phyloP scores from a whole-genome alignment of 768 basidiomycete genomes.

The Pholiota molesta region DNA sequence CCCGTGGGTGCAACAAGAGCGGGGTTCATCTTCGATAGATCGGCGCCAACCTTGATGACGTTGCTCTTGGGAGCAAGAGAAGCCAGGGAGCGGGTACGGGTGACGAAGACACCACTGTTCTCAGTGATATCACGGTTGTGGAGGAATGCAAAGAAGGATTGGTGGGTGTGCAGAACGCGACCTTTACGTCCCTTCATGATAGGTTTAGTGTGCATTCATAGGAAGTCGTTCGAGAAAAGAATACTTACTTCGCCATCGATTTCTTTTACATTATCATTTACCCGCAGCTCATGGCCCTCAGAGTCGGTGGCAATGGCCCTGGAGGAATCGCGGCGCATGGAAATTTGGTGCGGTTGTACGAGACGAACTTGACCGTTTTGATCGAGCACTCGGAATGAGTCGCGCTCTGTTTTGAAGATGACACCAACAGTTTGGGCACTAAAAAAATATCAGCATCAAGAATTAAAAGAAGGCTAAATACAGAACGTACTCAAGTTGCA shows the following conservation, averaged over 20 bases:
- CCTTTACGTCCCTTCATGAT: conserved; percentile 75
- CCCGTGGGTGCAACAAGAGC: conserved; percentile 64
- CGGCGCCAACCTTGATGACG: conserved; percentile 63
- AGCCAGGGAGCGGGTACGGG: conserved; percentile 78
- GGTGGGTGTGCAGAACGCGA: conserved; percentile 89
- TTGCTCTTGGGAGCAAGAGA: conserved; percentile 89
- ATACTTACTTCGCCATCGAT: conserved; percentile 77
- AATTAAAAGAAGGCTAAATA: background rate
- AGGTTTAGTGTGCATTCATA: conserved; percentile 8
- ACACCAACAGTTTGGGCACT: conserved; percentile 95
- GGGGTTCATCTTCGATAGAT: conserved; percentile 93
- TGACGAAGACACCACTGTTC: conserved; percentile 95
- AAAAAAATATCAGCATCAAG: conserved; percentile 16
- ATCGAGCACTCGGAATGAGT: conserved; percentile 94
- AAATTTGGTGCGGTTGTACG: conserved; percentile 93
- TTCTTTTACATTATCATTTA: conserved; percentile 93
- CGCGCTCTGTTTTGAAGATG: conserved; percentile 96
- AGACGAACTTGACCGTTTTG: conserved; percentile 89
- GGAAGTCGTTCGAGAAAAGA: background rate
- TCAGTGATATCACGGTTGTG: conserved; percentile 90
- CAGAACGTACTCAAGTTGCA: conserved; percentile 87
- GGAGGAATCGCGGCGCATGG: conserved; percentile 82
- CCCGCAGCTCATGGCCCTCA: conserved; percentile 83
- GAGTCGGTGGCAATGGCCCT: conserved; percentile 88
- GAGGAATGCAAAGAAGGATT: conserved; percentile 92